Evolutionary conservation across 768 basidiomycete species (phyloP).

Genomic region (Tulasnella sp.): DNA sequence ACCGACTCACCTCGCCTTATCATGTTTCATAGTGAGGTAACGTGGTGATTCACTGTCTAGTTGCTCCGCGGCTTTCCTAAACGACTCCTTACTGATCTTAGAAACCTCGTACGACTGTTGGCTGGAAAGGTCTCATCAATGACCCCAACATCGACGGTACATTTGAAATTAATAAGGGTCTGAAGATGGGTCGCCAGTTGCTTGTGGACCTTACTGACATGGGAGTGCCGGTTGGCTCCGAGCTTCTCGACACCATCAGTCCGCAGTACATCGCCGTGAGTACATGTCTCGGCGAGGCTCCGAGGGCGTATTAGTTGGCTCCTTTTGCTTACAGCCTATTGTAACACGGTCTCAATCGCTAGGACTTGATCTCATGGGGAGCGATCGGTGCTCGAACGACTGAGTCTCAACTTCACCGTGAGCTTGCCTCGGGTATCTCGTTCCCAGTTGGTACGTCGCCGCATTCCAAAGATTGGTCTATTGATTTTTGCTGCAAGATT

Average conservation of each 20-base stretch:
- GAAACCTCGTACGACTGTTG: slow-evolving; percentile 28
- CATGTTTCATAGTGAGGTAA: slow-evolving; percentile 20
- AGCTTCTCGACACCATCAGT: slow-evolving; percentile 80
- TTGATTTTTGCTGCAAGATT: neutral
- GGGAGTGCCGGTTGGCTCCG: slow-evolving; percentile 90
- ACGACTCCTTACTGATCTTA: neutral
- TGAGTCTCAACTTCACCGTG: slow-evolving; percentile 94
- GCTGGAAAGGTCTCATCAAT: slow-evolving; percentile 65
- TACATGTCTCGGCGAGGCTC: neutral
- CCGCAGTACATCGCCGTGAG: slow-evolving; percentile 78
- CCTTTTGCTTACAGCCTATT: neutral
- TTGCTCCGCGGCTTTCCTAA: slow-evolving; percentile 1
- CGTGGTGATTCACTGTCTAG: neutral
- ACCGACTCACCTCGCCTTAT: neutral
- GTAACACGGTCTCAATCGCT: neutral
- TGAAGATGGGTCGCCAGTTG: slow-evolving; percentile 79
- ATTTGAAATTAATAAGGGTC: slow-evolving; percentile 96
- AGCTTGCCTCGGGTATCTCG: slow-evolving; percentile 90
- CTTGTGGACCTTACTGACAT: slow-evolving; percentile 86
- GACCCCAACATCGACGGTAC: slow-evolving; percentile 95
- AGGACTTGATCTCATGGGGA: slow-evolving; percentile 74
- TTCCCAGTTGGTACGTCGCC: slow-evolving; percentile 69
- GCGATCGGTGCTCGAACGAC: slow-evolving; percentile 98
- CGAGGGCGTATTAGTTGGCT: neutral
- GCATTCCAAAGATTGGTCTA: neutral